Conservation (phyloP, 176 grass and related monocot genomes). For the Phoenix dactylifera region DNA sequence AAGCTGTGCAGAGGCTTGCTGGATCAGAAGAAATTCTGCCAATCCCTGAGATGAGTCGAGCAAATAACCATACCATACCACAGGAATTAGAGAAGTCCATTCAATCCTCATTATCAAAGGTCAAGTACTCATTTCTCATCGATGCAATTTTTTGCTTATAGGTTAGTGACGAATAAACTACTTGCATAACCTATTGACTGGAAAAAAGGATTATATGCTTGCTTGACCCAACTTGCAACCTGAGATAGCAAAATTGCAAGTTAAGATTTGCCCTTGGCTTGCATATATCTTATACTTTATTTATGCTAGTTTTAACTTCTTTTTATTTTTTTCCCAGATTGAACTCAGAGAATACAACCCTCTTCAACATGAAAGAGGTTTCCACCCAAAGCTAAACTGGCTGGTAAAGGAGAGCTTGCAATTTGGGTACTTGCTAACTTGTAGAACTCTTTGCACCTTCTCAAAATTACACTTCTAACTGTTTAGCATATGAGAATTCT, state of each 20-base stretch:
- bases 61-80: constrained; percentile 27
- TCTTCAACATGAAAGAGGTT: constrained; percentile 88
- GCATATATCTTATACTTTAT: background rate
- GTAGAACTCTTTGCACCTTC: background rate
- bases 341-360: constrained; percentile 80
- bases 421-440: constrained; percentile 44
- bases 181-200: too few relatives aligned
- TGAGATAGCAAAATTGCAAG: background rate
- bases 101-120: constrained; percentile 66
- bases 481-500: too few relatives aligned
- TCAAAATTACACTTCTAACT: too few relatives aligned
- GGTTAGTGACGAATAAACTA: too few relatives aligned
- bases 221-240: background rate
- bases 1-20: constrained; percentile 56
- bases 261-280: background rate
- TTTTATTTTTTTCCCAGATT: constrained; percentile 36
- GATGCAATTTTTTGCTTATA: too few relatives aligned
- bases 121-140: background rate
- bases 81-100: constrained; percentile 47
- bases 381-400: constrained; percentile 62
- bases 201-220: too few relatives aligned
- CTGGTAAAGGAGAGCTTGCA: constrained; percentile 81
- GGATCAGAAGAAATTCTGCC: constrained; percentile 83
- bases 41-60: constrained; percentile 32
- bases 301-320: background rate